Evolutionary conservation across 2,329 filamentous ascomycete species (phyloP).

Genomic region (Talaromyces sp.): DNA sequence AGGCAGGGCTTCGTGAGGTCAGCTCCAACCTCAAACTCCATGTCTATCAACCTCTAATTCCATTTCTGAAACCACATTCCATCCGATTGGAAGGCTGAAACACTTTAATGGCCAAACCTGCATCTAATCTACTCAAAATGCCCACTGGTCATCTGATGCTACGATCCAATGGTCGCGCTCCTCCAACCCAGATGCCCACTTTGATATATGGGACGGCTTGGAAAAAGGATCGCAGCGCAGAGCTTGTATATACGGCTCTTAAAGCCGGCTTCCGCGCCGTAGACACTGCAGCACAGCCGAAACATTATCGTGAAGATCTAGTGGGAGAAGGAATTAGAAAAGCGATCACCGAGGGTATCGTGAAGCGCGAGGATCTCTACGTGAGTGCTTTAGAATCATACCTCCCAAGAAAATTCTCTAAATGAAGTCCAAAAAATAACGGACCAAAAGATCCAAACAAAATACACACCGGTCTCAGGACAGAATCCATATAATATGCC

Average conservation of each 20-base stretch:
- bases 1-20: neutral
- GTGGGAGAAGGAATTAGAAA: slow-evolving; percentile 65
- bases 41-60: neutral
- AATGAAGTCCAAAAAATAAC: neutral
- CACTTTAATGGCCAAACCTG: neutral
- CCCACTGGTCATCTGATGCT: neutral
- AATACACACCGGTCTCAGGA: slow-evolving; percentile 65
- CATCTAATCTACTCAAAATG: neutral
- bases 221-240: slow-evolving; percentile 67
- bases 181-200: slow-evolving; percentile 33
- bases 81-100: neutral
- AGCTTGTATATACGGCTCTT: slow-evolving; percentile 67
- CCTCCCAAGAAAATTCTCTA: neutral
- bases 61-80: neutral
- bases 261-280: slow-evolving; percentile 67
- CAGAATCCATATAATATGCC: slow-evolving; percentile 62
- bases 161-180: slow-evolving; percentile 3
- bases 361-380: slow-evolving; percentile 60
- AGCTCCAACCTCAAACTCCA: neutral
- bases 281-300: slow-evolving; percentile 75
- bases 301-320: slow-evolving; percentile 70
- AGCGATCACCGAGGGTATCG: slow-evolving; percentile 57
- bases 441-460: slow-evolving; percentile 67
- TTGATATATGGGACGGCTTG: slow-evolving; percentile 81
- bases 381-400: slow-evolving; percentile 39